Conservation (phyloP, 805 yeast genomes). For the Wickerhamiella siamensis region DNA sequence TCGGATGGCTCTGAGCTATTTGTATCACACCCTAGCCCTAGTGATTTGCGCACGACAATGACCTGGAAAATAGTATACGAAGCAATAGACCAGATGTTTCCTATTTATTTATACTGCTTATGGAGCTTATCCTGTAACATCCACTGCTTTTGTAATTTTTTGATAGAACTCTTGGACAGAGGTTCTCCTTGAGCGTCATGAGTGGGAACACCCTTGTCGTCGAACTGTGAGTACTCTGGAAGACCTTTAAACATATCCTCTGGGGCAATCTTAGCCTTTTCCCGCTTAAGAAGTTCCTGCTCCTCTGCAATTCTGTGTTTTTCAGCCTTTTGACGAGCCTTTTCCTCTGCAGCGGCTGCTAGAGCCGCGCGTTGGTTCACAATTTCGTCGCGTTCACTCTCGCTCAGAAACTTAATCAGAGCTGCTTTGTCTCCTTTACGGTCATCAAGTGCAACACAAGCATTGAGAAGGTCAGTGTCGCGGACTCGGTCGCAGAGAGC, state of each 20-base stretch:
- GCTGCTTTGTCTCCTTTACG: constrained; percentile 67
- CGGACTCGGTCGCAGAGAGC: constrained; percentile 64
- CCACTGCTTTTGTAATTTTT: constrained; percentile 67
- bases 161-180: constrained; percentile 67
- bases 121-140: constrained; percentile 73
- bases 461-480: constrained; percentile 49
- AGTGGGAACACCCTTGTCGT: constrained; percentile 70
- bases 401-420: constrained; percentile 63
- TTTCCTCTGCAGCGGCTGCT: constrained; percentile 38
- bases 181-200: constrained; percentile 58
- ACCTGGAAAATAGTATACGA: too few species aligned
- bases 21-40: too few species aligned
- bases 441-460: constrained; percentile 82
- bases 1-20: too few species aligned
- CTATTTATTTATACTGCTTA: constrained; percentile 50
- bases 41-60: too few species aligned
- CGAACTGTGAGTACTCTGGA: constrained; percentile 59
- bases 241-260: constrained; percentile 51
- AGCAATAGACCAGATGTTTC: too few species aligned
- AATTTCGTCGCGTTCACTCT: constrained; percentile 53
- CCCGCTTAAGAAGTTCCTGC: constrained; percentile 47
- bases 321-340: constrained; percentile 39
- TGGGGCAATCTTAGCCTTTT: constrained; percentile 60
- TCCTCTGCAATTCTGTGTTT: constrained; percentile 14
- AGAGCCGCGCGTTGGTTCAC: constrained; percentile 42